Percentiles rank a stretch among this genome's conserved stretches.
Evolutionary conservation across 768 basidiomycete species (phyloP).

Genomic region (Mycena albidolilacea): DNA sequence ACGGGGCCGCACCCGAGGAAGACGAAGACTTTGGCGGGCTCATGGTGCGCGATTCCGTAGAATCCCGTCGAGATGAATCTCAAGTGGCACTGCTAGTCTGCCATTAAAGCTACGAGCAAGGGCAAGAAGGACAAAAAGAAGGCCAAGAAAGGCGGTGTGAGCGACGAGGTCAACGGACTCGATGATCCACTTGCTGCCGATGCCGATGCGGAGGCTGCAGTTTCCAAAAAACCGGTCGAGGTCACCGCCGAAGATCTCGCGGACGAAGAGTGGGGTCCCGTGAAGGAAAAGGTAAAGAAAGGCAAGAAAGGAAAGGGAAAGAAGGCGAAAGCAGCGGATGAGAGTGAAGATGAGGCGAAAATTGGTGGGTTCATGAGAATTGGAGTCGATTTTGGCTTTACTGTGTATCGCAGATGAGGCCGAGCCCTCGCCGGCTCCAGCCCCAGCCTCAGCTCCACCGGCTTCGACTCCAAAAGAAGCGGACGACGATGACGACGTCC

Average conservation of each 20-base stretch:
- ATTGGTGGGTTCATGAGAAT: conserved; percentile 32
- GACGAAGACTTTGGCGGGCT: conserved; percentile 82
- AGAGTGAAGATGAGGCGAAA: conserved; percentile 52
- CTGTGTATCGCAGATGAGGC: conserved; percentile 43
- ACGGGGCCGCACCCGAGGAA: conserved; percentile 59
- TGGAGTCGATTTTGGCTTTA: conserved; percentile 26
- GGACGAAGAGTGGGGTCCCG: conserved; percentile 80
- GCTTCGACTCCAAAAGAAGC: conserved; percentile 49
- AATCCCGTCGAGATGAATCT: conserved; percentile 28
- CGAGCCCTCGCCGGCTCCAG: conserved; percentile 42
- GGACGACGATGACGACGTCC: conserved; percentile 65
- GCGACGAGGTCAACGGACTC: conserved; percentile 48
- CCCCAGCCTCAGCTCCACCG: conserved; percentile 27
- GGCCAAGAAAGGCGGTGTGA: conserved; percentile 50
- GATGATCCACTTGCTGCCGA: conserved; percentile 47
- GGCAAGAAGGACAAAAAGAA: conserved; percentile 71
- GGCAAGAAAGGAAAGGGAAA: conserved; percentile 72
- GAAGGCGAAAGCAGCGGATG: conserved; percentile 58
- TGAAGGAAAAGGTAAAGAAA: conserved; percentile 76
- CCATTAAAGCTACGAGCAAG: conserved; percentile 70
- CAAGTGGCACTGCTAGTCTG: conserved; percentile 61
- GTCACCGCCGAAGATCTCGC: conserved; percentile 62
- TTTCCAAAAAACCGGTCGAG: conserved; percentile 40
- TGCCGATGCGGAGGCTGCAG: conserved; percentile 45
- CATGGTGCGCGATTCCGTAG: conserved; percentile 67